A percentile compares a stretch with the other conserved stretches of the same genome.
phyloP scores from a whole-genome alignment of 2,329 filamentous ascomycete species.

The Sclerotinia minor region DNA sequence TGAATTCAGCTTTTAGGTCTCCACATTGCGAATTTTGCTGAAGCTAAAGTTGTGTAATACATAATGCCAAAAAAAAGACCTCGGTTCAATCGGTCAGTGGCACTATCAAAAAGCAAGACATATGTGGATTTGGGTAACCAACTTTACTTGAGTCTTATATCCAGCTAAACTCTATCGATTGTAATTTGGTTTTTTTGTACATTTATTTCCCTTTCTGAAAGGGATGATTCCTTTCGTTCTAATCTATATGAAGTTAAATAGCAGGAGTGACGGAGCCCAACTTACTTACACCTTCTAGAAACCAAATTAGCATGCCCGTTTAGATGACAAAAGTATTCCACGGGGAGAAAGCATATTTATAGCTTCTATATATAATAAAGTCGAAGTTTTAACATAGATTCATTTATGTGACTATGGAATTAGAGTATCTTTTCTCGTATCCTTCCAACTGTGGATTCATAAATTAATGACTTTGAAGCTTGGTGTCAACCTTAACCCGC shows the following conservation, averaged over 20 bases:
- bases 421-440: conserved; percentile 13
- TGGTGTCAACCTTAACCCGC: not conserved
- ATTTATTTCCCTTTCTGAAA: not conserved
- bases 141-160: not conserved
- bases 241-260: not conserved
- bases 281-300: not conserved
- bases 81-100: conserved; percentile 17
- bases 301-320: not conserved
- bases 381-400: not conserved
- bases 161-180: not conserved
- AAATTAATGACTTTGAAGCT: conserved; percentile 17
- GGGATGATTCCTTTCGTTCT: not conserved
- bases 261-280: conserved; percentile 14
- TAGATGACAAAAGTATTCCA: not conserved
- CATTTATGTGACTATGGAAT: conserved; percentile 14
- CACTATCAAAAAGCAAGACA: conserved; percentile 17
- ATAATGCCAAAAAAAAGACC: not conserved
- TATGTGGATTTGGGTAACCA: not conserved
- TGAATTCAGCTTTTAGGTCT: conserved; percentile 22
- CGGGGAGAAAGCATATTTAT: not conserved
- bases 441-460: not conserved
- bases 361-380: not conserved
- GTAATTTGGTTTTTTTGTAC: not conserved
- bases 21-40: conserved; percentile 20
- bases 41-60: conserved; percentile 23